Conservation (phyloP, 164 flowering plant species). For the Tetracentron sinense region DNA sequence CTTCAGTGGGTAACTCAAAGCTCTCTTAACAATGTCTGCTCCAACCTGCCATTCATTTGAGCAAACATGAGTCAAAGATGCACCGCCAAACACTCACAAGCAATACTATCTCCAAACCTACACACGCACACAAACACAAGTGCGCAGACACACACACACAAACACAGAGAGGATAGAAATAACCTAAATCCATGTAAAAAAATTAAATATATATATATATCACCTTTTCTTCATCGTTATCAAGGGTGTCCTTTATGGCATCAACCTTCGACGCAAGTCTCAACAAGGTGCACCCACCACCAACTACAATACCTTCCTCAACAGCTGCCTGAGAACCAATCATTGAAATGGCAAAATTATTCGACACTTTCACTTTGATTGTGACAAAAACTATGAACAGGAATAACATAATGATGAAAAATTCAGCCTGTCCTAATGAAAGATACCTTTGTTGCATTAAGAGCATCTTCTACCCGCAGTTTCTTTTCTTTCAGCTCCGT, state of each 20-base stretch:
- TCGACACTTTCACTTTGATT: background rate
- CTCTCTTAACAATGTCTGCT: conserved; percentile 96
- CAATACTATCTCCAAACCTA: no score
- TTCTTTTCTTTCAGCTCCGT: conserved; percentile 96
- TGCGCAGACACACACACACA: no score
- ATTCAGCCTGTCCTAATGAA: background rate
- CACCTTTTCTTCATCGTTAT: conserved; percentile 91
- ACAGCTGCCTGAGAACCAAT: conserved; percentile 77
- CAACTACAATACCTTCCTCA: conserved; percentile 97
- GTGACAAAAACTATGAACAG: background rate
- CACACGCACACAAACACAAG: no score
- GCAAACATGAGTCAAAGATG: background rate
- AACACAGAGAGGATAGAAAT: no score
- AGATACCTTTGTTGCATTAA: conserved; percentile 92
- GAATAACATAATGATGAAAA: no score
- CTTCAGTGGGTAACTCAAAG: conserved; percentile 87
- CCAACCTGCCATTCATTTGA: conserved; percentile 59
- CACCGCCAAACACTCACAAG: no score
- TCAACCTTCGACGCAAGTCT: conserved; percentile 91
- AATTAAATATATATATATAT: background rate
- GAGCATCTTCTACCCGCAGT: conserved; percentile 97
- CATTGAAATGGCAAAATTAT: background rate
- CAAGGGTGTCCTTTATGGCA: conserved; percentile 70
- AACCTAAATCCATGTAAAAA: no score
- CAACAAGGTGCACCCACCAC: conserved; percentile 87